These are phyloP conservation scores for Neocallimastix lanati DNA, from an alignment of 192 early-diverging fungal genomes.

Conservation along the genomic window DNA sequence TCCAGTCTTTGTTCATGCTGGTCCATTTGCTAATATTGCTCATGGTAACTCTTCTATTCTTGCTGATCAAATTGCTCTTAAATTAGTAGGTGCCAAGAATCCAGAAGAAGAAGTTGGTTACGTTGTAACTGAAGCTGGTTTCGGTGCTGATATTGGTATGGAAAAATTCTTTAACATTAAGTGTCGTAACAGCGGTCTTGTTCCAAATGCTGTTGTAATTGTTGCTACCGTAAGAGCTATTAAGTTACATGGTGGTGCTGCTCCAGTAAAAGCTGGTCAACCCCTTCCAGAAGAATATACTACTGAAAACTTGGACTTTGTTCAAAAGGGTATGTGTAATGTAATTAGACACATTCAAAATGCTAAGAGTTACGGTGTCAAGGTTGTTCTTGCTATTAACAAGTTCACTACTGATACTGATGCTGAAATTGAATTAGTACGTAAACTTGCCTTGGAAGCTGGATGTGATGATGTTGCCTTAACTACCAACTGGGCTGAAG, in stretches of 20 bases:
- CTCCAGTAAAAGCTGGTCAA: constrained; percentile 68
- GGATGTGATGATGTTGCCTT: constrained; percentile 74
- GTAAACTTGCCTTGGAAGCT: constrained; percentile 47
- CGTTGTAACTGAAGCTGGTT: constrained; percentile 96
- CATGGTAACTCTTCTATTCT: constrained; percentile 93
- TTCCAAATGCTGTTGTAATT: constrained; percentile 79
- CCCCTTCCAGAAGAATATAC: constrained; percentile 78
- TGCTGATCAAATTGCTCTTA: constrained; percentile 90
- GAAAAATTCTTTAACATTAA: constrained; percentile 99
- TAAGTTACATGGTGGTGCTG: constrained; percentile 96
- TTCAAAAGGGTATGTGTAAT: constrained; percentile 71
- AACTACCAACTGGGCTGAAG: constrained; percentile 88
- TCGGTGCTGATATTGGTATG: constrained; percentile 98
- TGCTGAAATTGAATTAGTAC: constrained; percentile 65
- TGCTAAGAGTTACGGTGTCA: constrained; percentile 67
- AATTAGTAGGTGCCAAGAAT: constrained; percentile 58
- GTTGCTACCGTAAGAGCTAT: constrained; percentile 86
- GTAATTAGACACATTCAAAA: constrained; percentile 82
- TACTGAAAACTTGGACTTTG: constrained; percentile 65
- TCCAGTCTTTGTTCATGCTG: constrained; percentile 94
- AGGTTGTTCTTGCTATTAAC: constrained; percentile 86
- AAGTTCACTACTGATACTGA: constrained; percentile 70
- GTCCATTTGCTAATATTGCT: constrained; percentile 98
- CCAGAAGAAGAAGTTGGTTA: constrained; percentile 45
- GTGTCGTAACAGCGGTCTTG: constrained; percentile 73